phyloP scores from a whole-genome alignment of 495 filamentous ascomycete genomes.

The Lophiostoma macrostomum region DNA sequence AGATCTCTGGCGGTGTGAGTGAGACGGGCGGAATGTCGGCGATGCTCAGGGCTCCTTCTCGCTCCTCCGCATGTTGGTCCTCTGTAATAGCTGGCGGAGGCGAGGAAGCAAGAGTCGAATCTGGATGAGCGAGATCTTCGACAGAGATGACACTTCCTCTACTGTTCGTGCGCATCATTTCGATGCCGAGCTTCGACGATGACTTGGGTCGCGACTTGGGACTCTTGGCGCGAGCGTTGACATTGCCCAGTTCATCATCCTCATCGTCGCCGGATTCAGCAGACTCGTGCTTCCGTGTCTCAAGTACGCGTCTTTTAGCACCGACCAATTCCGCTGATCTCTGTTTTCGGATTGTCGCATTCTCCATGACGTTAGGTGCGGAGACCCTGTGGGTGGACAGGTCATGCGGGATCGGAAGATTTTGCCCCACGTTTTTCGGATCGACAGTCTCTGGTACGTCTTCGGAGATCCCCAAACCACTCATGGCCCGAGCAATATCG shows the following conservation, averaged over 20 bases:
- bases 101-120: conserved; percentile 26
- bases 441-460: conserved; percentile 35
- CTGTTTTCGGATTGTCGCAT: conserved; percentile 56
- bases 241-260: conserved; percentile 77
- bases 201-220: conserved; percentile 54
- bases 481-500: conserved; percentile 47
- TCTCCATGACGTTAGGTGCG: conserved; percentile 63
- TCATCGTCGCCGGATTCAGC: conserved; percentile 89
- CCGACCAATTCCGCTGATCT: conserved; percentile 75
- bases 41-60: conserved; percentile 9
- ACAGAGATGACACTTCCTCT: conserved; percentile 71
- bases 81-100: conserved; percentile 35
- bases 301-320: conserved; percentile 52
- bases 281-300: conserved; percentile 71
- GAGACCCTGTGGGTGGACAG: conserved; percentile 61
- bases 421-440: conserved; percentile 25
- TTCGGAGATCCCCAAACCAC: conserved; percentile 70
- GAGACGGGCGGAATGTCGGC: conserved; percentile 32
- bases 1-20: conserved; percentile 47
- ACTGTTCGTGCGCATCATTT: conserved; percentile 96
- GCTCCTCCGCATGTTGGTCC: conserved; percentile 32
- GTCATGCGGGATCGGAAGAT: conserved; percentile 40
- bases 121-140: conserved; percentile 36
- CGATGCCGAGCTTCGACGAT: conserved; percentile 77
- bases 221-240: conserved; percentile 55